Evolutionary conservation across 2,329 filamentous ascomycete genomes (phyloP).

Genomic region (Domatiomyces catenatus): DNA sequence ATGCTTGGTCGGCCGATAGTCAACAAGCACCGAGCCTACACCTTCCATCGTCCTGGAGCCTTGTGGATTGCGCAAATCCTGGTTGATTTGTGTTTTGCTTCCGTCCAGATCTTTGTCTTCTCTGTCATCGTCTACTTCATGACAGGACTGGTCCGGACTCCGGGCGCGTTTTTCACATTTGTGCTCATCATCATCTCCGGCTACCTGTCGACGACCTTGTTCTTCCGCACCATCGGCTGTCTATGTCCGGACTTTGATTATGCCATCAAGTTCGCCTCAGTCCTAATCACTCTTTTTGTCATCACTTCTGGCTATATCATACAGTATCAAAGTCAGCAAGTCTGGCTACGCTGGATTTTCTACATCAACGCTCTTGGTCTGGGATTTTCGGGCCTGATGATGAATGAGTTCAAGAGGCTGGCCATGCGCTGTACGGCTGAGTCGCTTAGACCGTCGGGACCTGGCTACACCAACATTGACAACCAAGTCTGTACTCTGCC

Average conservation of each 20-base stretch:
- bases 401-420: constrained; percentile 48
- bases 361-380: constrained; percentile 42
- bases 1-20: constrained; percentile 56
- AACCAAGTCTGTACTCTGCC: constrained; percentile 70
- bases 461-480: constrained; percentile 49
- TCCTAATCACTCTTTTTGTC: constrained; percentile 53
- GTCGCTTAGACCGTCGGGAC: constrained; percentile 46
- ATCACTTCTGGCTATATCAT: constrained; percentile 54
- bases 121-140: constrained; percentile 52
- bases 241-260: constrained; percentile 69
- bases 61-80: constrained; percentile 47
- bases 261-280: constrained; percentile 66
- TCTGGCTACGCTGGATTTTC: constrained; percentile 52
- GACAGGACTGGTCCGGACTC: constrained; percentile 51
- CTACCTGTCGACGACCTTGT: constrained; percentile 59
- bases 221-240: constrained; percentile 62
- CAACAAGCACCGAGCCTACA: constrained; percentile 51
- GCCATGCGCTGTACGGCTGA: constrained; percentile 43
- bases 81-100: constrained; percentile 46
- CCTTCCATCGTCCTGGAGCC: constrained; percentile 53
- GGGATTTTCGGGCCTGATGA: constrained; percentile 50
- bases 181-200: constrained; percentile 53
- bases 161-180: constrained; percentile 65
- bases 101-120: constrained; percentile 45
- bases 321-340: constrained; percentile 45